Percentiles rank a stretch among this genome's conserved stretches.
These are phyloP conservation scores for Saturnispora kantuleensis DNA, from an alignment of 805 yeast genomes.

Conservation along the genomic window DNA sequence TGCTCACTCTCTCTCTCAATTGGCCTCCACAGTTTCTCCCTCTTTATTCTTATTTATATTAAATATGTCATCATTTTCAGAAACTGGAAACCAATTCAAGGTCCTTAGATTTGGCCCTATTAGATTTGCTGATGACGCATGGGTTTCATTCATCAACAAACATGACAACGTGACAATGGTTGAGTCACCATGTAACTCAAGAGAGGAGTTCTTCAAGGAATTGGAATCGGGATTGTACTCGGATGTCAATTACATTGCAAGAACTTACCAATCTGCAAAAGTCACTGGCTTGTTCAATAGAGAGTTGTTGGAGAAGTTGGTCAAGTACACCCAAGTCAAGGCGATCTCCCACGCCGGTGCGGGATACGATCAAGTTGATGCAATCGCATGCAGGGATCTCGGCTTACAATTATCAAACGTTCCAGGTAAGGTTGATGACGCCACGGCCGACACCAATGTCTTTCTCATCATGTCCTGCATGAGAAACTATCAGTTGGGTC, in stretches of 20 bases:
- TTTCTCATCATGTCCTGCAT: constrained; percentile 41
- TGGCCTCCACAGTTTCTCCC: not conserved
- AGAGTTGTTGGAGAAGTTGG: constrained; percentile 31
- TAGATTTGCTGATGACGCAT: constrained; percentile 49
- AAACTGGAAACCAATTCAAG: constrained; percentile 35
- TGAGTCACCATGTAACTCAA: constrained; percentile 30
- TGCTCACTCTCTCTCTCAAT: not conserved
- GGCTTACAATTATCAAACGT: constrained; percentile 43
- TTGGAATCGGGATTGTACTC: constrained; percentile 27
- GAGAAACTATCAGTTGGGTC: constrained; percentile 53
- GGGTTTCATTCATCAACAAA: constrained; percentile 33
- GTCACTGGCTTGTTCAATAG: constrained; percentile 34
- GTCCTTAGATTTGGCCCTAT: constrained; percentile 59
- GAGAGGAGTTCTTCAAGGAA: constrained; percentile 34
- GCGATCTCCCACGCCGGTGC: constrained; percentile 44
- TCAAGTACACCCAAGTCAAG: constrained; percentile 27
- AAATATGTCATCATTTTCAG: constrained; percentile 16
- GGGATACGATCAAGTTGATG: constrained; percentile 47
- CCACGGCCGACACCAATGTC: constrained; percentile 51
- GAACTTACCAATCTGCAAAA: constrained; percentile 32
- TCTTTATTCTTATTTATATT: not conserved
- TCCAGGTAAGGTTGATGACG: constrained; percentile 41
- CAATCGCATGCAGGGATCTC: constrained; percentile 29
- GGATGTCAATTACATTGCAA: constrained; percentile 31
- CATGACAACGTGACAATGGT: constrained; percentile 34